A percentile compares a stretch with the other conserved stretches of the same genome.
Evolutionary conservation across 768 basidiomycete genomes (phyloP).

Genomic region (Boletus vermiculosoides): DNA sequence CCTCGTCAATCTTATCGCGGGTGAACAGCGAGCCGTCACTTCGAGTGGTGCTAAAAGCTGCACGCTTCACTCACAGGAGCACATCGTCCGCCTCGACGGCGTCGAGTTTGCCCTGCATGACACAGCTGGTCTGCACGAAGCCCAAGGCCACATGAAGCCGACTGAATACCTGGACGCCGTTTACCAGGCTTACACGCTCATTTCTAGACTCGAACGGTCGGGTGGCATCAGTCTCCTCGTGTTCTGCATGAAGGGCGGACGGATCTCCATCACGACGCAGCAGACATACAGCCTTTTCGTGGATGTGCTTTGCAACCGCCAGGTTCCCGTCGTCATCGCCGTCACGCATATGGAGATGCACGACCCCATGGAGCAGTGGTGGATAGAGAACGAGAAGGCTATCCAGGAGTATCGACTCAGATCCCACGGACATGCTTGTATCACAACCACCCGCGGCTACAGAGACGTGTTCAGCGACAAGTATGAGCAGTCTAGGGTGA

Average conservation of each 20-base stretch:
- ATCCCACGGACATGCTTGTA: constrained; percentile 39
- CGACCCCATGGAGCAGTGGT: constrained; percentile 40
- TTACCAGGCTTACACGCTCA: constrained; percentile 32
- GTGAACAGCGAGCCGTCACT: constrained; percentile 23
- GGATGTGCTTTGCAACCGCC: constrained; percentile 38
- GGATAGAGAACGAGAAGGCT: constrained; percentile 34
- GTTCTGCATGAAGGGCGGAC: constrained; percentile 32
- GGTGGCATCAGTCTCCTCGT: constrained; percentile 31
- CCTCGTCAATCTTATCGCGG: constrained; percentile 40
- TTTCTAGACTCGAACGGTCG: constrained; percentile 28
- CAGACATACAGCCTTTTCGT: constrained; percentile 36
- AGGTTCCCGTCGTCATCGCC: constrained; percentile 32
- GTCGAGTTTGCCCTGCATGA: constrained; percentile 25
- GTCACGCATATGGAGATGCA: constrained; percentile 37
- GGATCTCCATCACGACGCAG: constrained; percentile 24
- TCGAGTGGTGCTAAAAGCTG: constrained; percentile 35
- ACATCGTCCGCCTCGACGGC: constrained; percentile 21
- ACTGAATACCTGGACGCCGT: constrained; percentile 28
- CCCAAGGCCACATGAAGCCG: constrained; percentile 22
- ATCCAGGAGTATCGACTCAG: constrained; percentile 35
- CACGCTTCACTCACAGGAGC: constrained; percentile 32
- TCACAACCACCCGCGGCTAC: constrained; percentile 36
- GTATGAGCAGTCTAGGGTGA: constrained; percentile 33
- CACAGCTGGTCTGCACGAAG: constrained; percentile 31
- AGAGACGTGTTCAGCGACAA: constrained; percentile 24